Conservation (phyloP, 2,329 filamentous ascomycete species). For the Penicillium janthinellum region DNA sequence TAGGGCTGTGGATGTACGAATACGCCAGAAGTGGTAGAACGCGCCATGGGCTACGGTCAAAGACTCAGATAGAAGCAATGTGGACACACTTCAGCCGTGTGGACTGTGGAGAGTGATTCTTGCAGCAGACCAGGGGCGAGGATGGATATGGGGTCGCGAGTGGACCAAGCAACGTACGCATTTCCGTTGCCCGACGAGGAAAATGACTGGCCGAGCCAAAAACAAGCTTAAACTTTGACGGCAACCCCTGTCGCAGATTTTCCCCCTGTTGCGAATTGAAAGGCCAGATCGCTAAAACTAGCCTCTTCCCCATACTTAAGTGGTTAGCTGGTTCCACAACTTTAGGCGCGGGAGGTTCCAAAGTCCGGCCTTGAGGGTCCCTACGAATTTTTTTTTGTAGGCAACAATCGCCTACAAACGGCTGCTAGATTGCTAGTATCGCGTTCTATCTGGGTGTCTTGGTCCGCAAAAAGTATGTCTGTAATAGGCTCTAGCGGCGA, state of each 20-base stretch:
- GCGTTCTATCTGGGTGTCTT: not conserved
- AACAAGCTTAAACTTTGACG: conserved; percentile 25
- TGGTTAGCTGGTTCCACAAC: not conserved
- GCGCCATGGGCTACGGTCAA: not conserved
- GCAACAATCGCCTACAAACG: not conserved
- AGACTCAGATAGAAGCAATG: not conserved
- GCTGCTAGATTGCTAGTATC: not conserved
- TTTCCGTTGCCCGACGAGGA: conserved; percentile 1
- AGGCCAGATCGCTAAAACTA: conserved; percentile 13
- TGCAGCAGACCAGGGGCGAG: not conserved
- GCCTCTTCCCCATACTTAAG: not conserved
- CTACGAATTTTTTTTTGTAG: not conserved
- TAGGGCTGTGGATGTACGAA: conserved; percentile 4
- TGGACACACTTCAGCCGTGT: not conserved
- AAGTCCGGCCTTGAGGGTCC: not conserved
- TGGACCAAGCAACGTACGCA: conserved; percentile 8
- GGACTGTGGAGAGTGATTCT: not conserved
- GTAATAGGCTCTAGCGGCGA: not conserved
- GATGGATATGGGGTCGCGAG: conserved; percentile 8
- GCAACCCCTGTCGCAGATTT: conserved; percentile 17
- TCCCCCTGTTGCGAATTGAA: conserved; percentile 4
- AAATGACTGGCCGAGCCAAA: conserved; percentile 20
- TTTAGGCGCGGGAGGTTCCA: not conserved
- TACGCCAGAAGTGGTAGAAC: not conserved
- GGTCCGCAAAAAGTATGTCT: too few relatives aligned